A percentile compares a stretch with the other conserved stretches of the same genome.
Evolutionary conservation across 1,139 yeast genomes (phyloP).

Genomic region (Yamadazyma spencermartinsiae): DNA sequence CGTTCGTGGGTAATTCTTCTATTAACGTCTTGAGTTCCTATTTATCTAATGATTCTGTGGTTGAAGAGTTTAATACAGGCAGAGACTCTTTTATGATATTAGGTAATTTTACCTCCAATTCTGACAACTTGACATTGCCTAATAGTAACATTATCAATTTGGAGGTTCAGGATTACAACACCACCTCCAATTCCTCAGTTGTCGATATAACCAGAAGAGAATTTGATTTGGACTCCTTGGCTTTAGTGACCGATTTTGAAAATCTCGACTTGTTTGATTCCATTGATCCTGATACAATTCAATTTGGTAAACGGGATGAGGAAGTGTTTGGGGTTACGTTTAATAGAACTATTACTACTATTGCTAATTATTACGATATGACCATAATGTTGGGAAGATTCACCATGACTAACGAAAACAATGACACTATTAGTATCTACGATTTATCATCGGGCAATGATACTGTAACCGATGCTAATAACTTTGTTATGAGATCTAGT

Average conservation of each 20-base stretch:
- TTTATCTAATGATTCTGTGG: conserved; percentile 42
- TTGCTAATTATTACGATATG: conserved; percentile 23
- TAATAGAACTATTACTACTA: conserved; percentile 29
- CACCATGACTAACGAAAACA: conserved; percentile 19
- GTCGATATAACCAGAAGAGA: conserved; percentile 13
- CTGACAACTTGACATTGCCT: conserved; percentile 28
- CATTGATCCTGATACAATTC: conserved; percentile 2
- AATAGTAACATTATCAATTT: conserved; percentile 32
- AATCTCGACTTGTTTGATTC: conserved; percentile 5
- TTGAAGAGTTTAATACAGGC: conserved; percentile 32
- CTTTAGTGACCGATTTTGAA: conserved; percentile 4
- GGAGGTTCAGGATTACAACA: conserved; percentile 29
- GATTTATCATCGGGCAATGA: conserved; percentile 33
- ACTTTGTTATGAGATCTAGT: conserved; percentile 31
- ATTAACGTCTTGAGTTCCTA: conserved; percentile 62
- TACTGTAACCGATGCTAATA: conserved; percentile 29
- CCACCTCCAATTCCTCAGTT: conserved; percentile 33
- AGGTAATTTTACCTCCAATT: conserved; percentile 52
- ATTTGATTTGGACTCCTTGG: neutral
- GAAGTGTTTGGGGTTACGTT: conserved; percentile 31
- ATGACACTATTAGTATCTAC: conserved; percentile 20
- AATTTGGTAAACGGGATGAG: conserved; percentile 23
- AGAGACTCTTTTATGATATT: conserved; percentile 29
- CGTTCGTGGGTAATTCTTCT: conserved; percentile 65
- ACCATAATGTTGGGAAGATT: conserved; percentile 38